A percentile compares a stretch with the other conserved stretches of the same genome.
phyloP scores from a whole-genome alignment of 441 rosid genomes.

The Kokia cookei region DNA sequence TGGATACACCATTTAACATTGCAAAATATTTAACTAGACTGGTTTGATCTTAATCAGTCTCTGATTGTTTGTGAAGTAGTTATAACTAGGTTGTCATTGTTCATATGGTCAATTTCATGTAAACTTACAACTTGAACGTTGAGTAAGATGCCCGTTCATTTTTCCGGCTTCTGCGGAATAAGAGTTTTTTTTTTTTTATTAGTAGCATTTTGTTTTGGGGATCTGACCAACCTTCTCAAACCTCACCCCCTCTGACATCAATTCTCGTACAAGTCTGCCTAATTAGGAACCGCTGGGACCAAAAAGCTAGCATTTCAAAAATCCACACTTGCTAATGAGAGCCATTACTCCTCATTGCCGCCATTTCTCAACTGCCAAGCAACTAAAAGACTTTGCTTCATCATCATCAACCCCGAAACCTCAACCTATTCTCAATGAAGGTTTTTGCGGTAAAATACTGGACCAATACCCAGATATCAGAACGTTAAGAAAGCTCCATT shows the following conservation, averaged over 20 bases:
- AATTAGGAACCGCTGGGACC: no score
- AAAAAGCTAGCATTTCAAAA: background rate
- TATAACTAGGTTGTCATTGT: background rate
- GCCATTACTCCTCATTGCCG: constrained; percentile 21
- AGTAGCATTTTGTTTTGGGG: background rate
- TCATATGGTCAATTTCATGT: background rate
- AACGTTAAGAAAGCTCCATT: constrained; percentile 36
- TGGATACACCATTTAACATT: background rate
- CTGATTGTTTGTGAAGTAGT: constrained; percentile 6
- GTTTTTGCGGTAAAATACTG: constrained; percentile 26
- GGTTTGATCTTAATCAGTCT: background rate
- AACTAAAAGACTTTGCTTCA: constrained; percentile 9
- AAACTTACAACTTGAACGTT: background rate
- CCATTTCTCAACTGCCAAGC: constrained; percentile 16
- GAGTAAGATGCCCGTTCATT: background rate
- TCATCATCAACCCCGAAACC: constrained; percentile 7
- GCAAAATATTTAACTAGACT: background rate
- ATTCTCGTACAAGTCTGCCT: no score
- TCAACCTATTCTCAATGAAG: constrained; percentile 8
- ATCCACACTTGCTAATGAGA: constrained; percentile 22
- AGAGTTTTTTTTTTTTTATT: background rate
- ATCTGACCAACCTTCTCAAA: no score
- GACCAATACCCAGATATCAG: constrained; percentile 41
- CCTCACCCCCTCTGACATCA: background rate
- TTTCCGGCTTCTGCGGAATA: background rate